Base-by-base conservation (phyloP, 2,329 filamentous ascomycete species). In the Cladosporium sp. region DNA sequence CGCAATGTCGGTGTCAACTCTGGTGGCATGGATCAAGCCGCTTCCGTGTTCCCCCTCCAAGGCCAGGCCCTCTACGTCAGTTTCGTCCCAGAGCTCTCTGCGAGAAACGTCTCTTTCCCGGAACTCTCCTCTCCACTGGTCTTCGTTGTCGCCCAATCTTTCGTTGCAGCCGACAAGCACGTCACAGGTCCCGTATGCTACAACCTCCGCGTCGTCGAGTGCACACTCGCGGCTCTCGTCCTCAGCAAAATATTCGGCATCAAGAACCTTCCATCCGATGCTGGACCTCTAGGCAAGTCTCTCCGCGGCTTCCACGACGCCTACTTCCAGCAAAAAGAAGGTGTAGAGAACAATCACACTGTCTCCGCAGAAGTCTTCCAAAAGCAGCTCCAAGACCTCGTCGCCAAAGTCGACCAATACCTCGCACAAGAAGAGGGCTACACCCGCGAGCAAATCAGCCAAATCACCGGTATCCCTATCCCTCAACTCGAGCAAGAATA, bases 1-100 rank as follows among this genome's bases (percentile, higher is more conserved):
- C 83, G 93, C 50, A 85, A 87, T 13, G 93, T 97, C 3, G 93
- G 93, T 45, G 93, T 98, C 60, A 97, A 97, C 72, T 94, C 90
- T 4, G 93, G 93, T 68, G 93, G 91, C 50, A 97, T 98, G 93
- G 93, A 98, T 65, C 93, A 98, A 72, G 85, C 90, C 12, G 93
- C 93, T 29, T 97, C 92, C 0, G 92, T 98, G 56, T 93, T 98
- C 70, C 92, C 90, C 0, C 79, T 88, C 61, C 83, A 84, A 57
- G 91, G 88, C 43, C 88, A 86, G 33, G 90, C 93, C 8, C 80
- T 96, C 38, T 91, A 94, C 65, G 92, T 96, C 53, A 87, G 85
- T 8, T 98, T 98, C 73, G 83, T 83, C 56, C 93, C 93, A 3
- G 77, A 74, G 15, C 84, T 98, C 45, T 77, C 79, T 19, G 89